phyloP scores from a whole-genome alignment of 352 stramenopile species.

The Phytophthora syringae region DNA sequence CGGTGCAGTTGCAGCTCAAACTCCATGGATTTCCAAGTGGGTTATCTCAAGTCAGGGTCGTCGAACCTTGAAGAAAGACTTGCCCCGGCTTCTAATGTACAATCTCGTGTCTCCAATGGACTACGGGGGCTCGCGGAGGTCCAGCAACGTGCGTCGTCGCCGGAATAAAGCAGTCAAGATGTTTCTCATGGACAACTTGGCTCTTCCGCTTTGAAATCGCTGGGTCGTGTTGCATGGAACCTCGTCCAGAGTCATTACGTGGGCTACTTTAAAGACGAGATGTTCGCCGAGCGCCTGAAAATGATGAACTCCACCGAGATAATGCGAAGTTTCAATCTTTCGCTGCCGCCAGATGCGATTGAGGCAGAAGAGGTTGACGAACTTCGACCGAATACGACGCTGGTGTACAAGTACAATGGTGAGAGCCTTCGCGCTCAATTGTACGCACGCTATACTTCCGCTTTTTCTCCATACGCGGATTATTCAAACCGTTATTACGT shows the following conservation, averaged over 20 bases:
- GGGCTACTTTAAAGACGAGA: slow-evolving; percentile 45
- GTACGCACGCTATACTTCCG: slow-evolving; percentile 26
- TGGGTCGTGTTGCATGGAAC: slow-evolving; percentile 36
- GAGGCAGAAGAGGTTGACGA: slow-evolving; percentile 15
- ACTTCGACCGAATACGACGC: slow-evolving; percentile 36
- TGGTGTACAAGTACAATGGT: slow-evolving; percentile 37
- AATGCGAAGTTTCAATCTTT: slow-evolving; percentile 44
- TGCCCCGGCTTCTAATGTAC: slow-evolving; percentile 46
- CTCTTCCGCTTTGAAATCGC: slow-evolving; percentile 46
- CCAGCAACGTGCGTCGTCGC: slow-evolving; percentile 38
- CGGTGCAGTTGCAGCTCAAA: slow-evolving; percentile 23
- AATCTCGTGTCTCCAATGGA: slow-evolving; percentile 59
- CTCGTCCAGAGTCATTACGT: slow-evolving; percentile 48
- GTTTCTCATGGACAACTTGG: slow-evolving; percentile 50
- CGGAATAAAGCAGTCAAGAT: slow-evolving; percentile 41
- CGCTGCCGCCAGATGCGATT: slow-evolving; percentile 27
- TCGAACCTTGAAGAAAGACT: slow-evolving; percentile 39
- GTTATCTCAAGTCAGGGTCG: slow-evolving; percentile 35
- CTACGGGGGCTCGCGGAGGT: slow-evolving; percentile 40
- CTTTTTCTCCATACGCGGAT: slow-evolving; percentile 53
- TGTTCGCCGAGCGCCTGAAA: slow-evolving; percentile 30
- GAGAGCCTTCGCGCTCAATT: slow-evolving; percentile 24
- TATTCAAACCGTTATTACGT: slow-evolving; percentile 61
- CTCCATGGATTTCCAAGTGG: slow-evolving; percentile 44
- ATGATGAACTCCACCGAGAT: slow-evolving; percentile 53